phyloP scores from a whole-genome alignment of 1,284 basidiomycete species.

The Cryptococcus sp. region DNA sequence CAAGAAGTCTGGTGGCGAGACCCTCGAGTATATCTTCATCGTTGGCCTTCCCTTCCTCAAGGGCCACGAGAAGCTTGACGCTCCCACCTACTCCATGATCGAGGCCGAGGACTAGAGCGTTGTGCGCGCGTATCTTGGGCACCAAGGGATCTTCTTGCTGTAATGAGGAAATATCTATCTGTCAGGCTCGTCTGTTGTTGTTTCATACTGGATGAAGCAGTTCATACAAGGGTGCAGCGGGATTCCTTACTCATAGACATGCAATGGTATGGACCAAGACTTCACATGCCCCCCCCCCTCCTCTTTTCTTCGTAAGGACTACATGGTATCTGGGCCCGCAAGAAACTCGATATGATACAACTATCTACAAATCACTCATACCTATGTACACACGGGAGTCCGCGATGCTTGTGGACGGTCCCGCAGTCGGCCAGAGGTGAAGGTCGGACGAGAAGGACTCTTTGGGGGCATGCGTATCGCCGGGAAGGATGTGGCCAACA shows the following conservation, averaged over 20 bases:
- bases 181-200: neutral
- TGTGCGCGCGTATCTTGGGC: neutral
- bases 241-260: slow-evolving; percentile 1
- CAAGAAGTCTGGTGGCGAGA: slow-evolving; percentile 72
- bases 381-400: slow-evolving; percentile 3
- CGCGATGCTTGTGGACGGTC: slow-evolving; percentile 1
- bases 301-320: no score
- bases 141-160: no score
- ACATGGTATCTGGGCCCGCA: neutral
- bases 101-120: slow-evolving; percentile 63
- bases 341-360: neutral
- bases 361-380: slow-evolving; percentile 7
- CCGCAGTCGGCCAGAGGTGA: slow-evolving; percentile 11
- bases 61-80: slow-evolving; percentile 72
- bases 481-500: neutral
- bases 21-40: slow-evolving; percentile 91
- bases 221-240: neutral
- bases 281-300: neutral
- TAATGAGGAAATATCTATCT: no score
- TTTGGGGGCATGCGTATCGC: slow-evolving; percentile 1
- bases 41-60: slow-evolving; percentile 83
- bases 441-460: slow-evolving; percentile 7
- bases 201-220: no score
- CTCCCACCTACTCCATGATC: slow-evolving; percentile 80
- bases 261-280: neutral